phyloP scores from a whole-genome alignment of 176 grass and related monocot genomes.

The Rhynchospora tenuis region DNA sequence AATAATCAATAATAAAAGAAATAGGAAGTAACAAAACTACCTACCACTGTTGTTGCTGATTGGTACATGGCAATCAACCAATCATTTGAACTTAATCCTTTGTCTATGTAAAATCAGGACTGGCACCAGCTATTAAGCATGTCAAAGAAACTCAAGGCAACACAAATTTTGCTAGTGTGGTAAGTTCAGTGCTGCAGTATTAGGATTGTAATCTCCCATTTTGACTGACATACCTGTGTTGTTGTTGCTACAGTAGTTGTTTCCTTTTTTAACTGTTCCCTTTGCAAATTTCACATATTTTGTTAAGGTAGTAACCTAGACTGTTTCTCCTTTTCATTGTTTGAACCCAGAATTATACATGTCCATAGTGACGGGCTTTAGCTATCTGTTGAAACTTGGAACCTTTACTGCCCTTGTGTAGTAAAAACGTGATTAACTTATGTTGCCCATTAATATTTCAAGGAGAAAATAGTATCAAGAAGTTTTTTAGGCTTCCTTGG shows the following conservation, averaged over 20 bases:
- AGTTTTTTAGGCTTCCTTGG: background rate
- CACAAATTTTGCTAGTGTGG: background rate
- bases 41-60: background rate
- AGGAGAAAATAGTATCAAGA: background rate
- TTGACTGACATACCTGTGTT: background rate
- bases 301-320: background rate
- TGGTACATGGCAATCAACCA: background rate
- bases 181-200: background rate
- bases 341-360: background rate
- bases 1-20: background rate
- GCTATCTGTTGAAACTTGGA: no score
- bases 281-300: background rate
- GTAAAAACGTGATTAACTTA: background rate
- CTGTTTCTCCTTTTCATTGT: background rate
- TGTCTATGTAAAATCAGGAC: background rate
- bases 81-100: background rate
- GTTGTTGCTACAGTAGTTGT: background rate
- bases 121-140: background rate
- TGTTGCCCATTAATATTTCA: background rate
- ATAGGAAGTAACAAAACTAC: background rate
- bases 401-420: background rate
- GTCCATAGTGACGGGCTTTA: background rate
- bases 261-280: background rate
- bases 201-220: background rate
- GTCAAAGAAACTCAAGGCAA: background rate